Conservation (phyloP, 768 basidiomycete genomes). For the Boletus edulis region DNA sequence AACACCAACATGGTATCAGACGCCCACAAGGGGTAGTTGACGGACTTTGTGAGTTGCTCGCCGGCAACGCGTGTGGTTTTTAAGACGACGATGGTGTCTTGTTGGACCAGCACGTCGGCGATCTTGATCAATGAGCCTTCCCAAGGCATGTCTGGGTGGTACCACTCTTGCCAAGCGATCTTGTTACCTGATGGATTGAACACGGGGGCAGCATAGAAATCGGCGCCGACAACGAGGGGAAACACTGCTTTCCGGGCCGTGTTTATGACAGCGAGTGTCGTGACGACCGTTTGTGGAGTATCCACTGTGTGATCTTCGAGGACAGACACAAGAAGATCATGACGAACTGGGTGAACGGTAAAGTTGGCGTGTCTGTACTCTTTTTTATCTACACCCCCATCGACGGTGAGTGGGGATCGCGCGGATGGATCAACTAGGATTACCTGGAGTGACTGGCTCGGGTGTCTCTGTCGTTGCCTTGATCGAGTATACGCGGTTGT, state of each 20-base stretch:
- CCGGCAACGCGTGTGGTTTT: constrained; percentile 51
- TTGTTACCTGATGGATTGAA: constrained; percentile 60
- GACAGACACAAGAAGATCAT: constrained; percentile 56
- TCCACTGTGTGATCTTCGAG: constrained; percentile 68
- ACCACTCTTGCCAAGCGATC: constrained; percentile 67
- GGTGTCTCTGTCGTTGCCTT: constrained; percentile 27
- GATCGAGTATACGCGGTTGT: constrained; percentile 52
- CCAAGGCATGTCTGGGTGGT: constrained; percentile 73
- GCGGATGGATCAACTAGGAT: constrained; percentile 4
- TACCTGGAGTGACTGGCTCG: constrained; percentile 62
- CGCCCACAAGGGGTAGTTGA: constrained; percentile 60
- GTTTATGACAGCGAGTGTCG: constrained; percentile 57
- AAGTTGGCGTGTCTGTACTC: constrained; percentile 63
- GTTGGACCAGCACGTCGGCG: constrained; percentile 40
- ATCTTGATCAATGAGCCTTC: constrained; percentile 56
- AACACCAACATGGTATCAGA: constrained; percentile 56
- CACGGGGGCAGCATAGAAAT: constrained; percentile 65
- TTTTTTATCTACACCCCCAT: constrained; percentile 13
- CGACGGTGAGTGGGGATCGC: background rate
- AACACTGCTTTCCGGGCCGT: constrained; percentile 41
- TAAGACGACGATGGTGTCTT: constrained; percentile 32
- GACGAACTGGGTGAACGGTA: constrained; percentile 50
- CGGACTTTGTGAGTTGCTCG: constrained; percentile 45
- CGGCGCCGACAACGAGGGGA: constrained; percentile 53
- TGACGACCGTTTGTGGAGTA: constrained; percentile 38